A percentile compares a stretch with the other conserved stretches of the same genome.
These are phyloP conservation scores for Colletotrichum sp. DNA, from an alignment of 2,329 filamentous ascomycete species.

Conservation along the genomic window DNA sequence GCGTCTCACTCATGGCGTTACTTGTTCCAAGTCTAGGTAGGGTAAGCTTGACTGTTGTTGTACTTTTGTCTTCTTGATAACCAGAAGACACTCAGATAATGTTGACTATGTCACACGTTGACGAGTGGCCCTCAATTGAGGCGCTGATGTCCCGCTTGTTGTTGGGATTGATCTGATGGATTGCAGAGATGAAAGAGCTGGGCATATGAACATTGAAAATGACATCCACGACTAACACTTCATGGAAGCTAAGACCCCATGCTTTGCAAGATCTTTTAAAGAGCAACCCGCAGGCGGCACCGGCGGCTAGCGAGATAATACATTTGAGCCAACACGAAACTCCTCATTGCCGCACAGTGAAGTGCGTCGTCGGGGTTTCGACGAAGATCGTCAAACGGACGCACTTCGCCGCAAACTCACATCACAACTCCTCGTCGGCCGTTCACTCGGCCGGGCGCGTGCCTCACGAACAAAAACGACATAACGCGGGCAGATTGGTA, in stretches of 20 bases:
- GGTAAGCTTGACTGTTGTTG: accelerated
- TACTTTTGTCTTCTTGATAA: accelerated
- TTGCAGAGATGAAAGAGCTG: background rate
- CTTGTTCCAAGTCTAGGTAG: background rate
- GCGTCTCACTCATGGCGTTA: background rate
- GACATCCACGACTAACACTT: background rate
- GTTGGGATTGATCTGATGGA: background rate
- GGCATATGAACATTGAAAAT: background rate
- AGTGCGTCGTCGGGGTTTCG: background rate
- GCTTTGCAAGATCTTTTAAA: background rate
- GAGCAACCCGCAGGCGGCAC: background rate
- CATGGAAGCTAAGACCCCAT: accelerated
- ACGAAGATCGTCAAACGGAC: background rate
- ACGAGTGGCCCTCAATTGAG: accelerated
- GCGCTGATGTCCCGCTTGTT: background rate
- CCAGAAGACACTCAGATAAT: background rate
- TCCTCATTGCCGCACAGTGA: background rate
- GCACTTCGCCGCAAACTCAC: background rate
- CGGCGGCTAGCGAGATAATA: background rate
- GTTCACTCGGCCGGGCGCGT: background rate
- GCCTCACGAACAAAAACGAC: background rate
- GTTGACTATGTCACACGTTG: background rate
- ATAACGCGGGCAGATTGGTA: background rate
- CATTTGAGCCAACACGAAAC: background rate
- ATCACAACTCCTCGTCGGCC: background rate